Evolutionary conservation across 768 basidiomycete species (phyloP), one percentile per base, ranked within the genome.

Genomic region (Polyporus arcularius): DNA sequence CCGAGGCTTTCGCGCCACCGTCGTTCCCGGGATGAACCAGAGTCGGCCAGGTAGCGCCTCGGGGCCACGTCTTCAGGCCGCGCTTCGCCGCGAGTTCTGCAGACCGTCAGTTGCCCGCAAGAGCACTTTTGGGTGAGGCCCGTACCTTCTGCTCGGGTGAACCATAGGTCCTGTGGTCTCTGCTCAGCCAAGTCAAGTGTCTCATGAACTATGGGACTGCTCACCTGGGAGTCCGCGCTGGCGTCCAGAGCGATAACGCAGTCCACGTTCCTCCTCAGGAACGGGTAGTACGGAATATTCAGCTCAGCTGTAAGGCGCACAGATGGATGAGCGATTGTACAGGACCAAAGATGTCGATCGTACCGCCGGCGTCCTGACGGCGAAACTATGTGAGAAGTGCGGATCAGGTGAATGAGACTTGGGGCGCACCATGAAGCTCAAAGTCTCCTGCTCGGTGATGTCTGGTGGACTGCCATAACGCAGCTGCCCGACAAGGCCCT

Each of bases 171-270:
- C 69, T 70, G 26, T 48, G 21, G 4, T 38, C 21, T 56, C 11
- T 2, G 4, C 2, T 30, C 14, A 39, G 46, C 39, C 21, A 28
- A 43, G 16, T 8, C 16, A 1, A 6, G 41, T 4, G n/a, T 30
- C 30, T 12, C 15, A 35, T 9, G 5, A 39, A 16, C 0, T 32
- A 18, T 8, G 16, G 52, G 12, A 40, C 2, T 21, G 43, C 31
- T 53, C 53, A 5, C 69, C 60, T 70, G 69, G 30, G 67, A 68
- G 38, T 67, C 69, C 9, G 69, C 67, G 39, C 69, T 70, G 14
- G 69, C 69, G 35, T 70, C 69, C 2, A 70, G 61, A 28, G 69
- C 69, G 35, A 70, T 67, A 41, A 70, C 61, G 42, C 69, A 70
- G 60, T 70, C 69, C 4, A 70, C 67, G 46, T 67, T 64, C 18